Base-by-base conservation (phyloP, 164 flowering plant genomes). In the Chloranthus sessilifolius region DNA sequence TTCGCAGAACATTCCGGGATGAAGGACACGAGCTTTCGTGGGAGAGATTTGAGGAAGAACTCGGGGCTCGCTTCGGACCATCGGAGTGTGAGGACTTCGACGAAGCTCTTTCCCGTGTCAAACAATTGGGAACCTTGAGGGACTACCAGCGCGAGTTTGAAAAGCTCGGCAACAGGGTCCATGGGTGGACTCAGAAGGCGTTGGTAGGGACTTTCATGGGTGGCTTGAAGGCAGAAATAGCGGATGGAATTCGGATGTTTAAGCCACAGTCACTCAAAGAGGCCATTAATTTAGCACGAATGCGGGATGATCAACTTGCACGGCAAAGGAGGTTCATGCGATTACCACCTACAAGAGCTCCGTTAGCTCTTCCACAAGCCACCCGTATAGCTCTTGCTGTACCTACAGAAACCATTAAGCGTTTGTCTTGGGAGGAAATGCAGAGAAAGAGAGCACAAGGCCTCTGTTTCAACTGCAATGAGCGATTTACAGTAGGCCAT, bases 381-480 rank as follows among this genome's bases (percentile, higher is more conserved):
- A n/a, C n/a, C n/a, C n/a, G n/a, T n/a, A n/a, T n/a, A n/a, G n/a
- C n/a, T n/a, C n/a, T n/a, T n/a, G n/a, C n/a, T n/a, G n/a, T n/a
- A n/a, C n/a, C n/a, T n/a, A n/a, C n/a, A n/a, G n/a, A n/a, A n/a
- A n/a, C n/a, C n/a, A n/a, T n/a, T n/a, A n/a, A n/a, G n/a, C n/a
- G n/a, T n/a, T 8, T 37, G 6, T 10, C 41, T 3, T 37, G 41
- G 11, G n/a, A 37, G 5, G 46, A 52, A 16, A 39, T 26, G 33
- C 1, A 15, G 2, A 40, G 20, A 15, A 24, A 35, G 17, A 1
- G 34, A 7, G 55, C 45, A 10, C 33, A 52, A 9, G 55, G 46
- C 7, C 24, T 52, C 7, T 52, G 55, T n/a, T 52, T 52, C 23
- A 52, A 52, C 17, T 52, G 36, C 20, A 36, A 52, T 28, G 35